phyloP scores from a whole-genome alignment of 352 stramenopile species.

The Phytophthora pseudosyringae region DNA sequence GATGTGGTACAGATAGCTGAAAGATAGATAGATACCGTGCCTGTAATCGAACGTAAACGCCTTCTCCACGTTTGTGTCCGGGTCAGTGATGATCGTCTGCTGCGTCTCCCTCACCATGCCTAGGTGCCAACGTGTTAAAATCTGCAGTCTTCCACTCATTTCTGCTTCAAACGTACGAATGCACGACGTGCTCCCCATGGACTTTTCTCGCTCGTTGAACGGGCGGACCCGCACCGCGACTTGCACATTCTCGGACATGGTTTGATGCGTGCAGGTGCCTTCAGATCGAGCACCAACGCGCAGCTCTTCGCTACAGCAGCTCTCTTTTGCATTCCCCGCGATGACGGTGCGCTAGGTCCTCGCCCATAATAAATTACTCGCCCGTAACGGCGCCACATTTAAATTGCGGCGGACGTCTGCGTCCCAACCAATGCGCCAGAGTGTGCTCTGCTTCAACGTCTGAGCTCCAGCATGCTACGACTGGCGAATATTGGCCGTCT shows the following conservation, averaged over 20 bases:
- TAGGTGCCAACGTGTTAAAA: slow-evolving; percentile 25
- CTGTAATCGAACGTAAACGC: slow-evolving; percentile 91
- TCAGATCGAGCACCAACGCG: neutral
- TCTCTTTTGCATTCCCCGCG: neutral
- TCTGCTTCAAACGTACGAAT: slow-evolving; percentile 51
- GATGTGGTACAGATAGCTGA: no score
- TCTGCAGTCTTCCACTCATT: neutral
- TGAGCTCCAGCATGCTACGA: slow-evolving; percentile 3
- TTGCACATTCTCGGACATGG: slow-evolving; percentile 87
- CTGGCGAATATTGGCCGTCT: slow-evolving; percentile 12
- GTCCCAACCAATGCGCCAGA: no score
- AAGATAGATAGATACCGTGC: slow-evolving; percentile 17
- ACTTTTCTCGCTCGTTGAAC: slow-evolving; percentile 85
- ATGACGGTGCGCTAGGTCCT: neutral
- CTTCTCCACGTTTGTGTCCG: slow-evolving; percentile 77
- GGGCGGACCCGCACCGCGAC: slow-evolving; percentile 82
- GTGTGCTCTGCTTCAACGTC: neutral
- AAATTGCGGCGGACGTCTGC: neutral
- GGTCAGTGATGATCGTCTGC: slow-evolving; percentile 87
- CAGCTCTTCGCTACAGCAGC: neutral
- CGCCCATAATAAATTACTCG: slow-evolving; percentile 23
- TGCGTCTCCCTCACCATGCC: slow-evolving; percentile 83
- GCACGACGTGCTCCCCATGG: slow-evolving; percentile 71
- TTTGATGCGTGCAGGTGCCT: neutral
- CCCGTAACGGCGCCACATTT: slow-evolving; percentile 20